phyloP scores from a whole-genome alignment of 179 eudicot species.

The Pouteria campechiana region DNA sequence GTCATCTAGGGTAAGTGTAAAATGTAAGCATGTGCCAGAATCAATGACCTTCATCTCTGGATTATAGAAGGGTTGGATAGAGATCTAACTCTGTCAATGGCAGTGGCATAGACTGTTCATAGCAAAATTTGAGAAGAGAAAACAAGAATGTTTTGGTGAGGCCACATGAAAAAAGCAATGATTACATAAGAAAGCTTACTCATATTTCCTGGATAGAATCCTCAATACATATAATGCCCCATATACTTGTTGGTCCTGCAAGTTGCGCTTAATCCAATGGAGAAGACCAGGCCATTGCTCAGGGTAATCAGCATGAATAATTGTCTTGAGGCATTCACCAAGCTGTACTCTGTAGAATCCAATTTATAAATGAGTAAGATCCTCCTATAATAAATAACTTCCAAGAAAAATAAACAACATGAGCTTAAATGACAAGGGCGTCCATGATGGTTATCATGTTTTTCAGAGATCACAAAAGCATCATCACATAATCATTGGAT shows the following conservation, averaged over 20 bases:
- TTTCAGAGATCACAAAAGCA: no score
- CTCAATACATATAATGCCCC: slow-evolving; percentile 91
- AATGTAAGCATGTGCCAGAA: no score
- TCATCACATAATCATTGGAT: no score
- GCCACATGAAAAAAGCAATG: background rate
- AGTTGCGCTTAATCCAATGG: slow-evolving; percentile 89
- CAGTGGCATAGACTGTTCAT: no score
- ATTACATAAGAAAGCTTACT: slow-evolving; percentile 32
- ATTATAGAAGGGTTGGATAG: no score
- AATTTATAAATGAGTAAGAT: background rate
- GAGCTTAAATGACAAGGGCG: no score
- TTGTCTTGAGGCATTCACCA: slow-evolving; percentile 96
- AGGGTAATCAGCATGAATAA: slow-evolving; percentile 88
- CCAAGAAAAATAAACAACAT: background rate
- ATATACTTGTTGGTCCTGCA: slow-evolving; percentile 92
- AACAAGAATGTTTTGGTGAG: no score
- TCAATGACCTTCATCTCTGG: no score
- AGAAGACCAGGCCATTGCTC: slow-evolving; percentile 96
- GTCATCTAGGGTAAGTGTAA: no score
- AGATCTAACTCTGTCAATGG: no score
- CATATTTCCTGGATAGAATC: slow-evolving; percentile 93
- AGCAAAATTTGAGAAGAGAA: no score
- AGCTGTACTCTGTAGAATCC: slow-evolving; percentile 61
- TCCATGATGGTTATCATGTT: no score
- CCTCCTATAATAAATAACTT: background rate